Percentiles rank a stretch among this genome's conserved stretches.
Conservation (phyloP, 306 rosid species). For the Prunus fruticosa region DNA sequence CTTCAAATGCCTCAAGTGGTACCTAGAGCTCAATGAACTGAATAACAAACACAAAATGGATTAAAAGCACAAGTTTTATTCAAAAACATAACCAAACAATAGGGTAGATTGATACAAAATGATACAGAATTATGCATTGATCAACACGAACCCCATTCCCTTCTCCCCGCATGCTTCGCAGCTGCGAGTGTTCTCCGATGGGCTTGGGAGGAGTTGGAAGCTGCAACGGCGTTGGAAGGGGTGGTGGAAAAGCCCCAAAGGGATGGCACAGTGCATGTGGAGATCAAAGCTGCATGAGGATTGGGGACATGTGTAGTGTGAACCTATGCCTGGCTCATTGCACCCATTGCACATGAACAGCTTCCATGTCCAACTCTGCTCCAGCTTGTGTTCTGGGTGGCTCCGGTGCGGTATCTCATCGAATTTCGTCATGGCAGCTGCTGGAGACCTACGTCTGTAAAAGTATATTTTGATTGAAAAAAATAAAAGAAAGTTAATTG, state of each 20-base stretch:
- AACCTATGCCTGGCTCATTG: constrained; percentile 78
- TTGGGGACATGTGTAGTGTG: constrained; percentile 57
- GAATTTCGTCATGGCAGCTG: constrained; percentile 43
- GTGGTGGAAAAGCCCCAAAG: constrained; percentile 43
- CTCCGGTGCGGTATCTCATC: constrained; percentile 66
- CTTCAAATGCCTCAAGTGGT: no score
- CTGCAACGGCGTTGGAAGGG: constrained; percentile 65
- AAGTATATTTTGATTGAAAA: no score
- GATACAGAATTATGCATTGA: no score
- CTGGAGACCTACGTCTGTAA: no score
- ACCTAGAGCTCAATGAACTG: no score
- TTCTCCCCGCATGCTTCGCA: constrained; percentile 83
- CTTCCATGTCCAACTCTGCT: constrained; percentile 44
- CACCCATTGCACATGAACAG: constrained; percentile 90
- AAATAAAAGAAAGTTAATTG: no score
- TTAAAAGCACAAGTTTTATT: no score
- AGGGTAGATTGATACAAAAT: no score
- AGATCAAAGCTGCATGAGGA: constrained; percentile 65
- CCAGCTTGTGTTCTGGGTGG: constrained; percentile 63
- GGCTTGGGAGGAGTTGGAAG: constrained; percentile 56
- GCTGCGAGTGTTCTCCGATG: constrained; percentile 37
- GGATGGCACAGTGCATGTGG: constrained; percentile 67
- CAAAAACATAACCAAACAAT: no score
- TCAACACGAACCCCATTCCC: constrained; percentile 55
- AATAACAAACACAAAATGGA: no score